Evolutionary conservation across 805 yeast species (phyloP), one percentile per base, ranked within the genome.

Genomic region (Brettanomyces custersianus): DNA sequence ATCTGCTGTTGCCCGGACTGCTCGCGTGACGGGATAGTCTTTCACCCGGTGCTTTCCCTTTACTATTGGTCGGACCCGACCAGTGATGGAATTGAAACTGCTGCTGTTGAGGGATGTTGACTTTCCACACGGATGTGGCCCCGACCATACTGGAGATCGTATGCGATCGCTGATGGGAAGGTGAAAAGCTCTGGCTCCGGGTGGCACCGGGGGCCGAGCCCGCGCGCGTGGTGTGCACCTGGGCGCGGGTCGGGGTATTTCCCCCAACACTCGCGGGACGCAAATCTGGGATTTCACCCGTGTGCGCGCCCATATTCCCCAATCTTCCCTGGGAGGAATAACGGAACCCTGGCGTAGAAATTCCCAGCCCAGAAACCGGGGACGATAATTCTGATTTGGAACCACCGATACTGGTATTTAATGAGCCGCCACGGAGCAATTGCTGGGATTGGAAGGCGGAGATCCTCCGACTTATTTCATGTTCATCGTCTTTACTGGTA

Each of bases 41-140:
- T n/a, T n/a, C n/a, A n/a, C n/a, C n/a, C n/a, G n/a, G n/a, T n/a
- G n/a, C n/a, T n/a, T n/a, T n/a, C n/a, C 15, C 2, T 17, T 25
- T 17, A 17, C 15, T 25, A 25, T 43, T 41, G n/a, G 43, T 46
- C 1, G 62, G 60, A 3, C 57, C 62, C 8, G 51, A 39, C 62
- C 62, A 59, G 37, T 58, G 60, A 33, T 59, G 62, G 38, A 59
- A 59, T 35, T 58, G 60, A 37, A 45, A 58, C 26, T 55, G 57
- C 25, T 51, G 55, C 27, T 55, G 54, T 34, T 51, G 55, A 2
- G 62, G 60, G 4, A 54, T 36, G 26, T 43, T 49, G 8, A 57
- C 52, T 40, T 52, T 56, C 55, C 59, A 57, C 15, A 57, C 61
- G 2, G 61, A 54, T 3, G 62, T 57, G 10, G 58, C 44, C 4